phyloP scores from a whole-genome alignment of 2,329 filamentous ascomycete species.

The Ophiosphaerella herpotricha region DNA sequence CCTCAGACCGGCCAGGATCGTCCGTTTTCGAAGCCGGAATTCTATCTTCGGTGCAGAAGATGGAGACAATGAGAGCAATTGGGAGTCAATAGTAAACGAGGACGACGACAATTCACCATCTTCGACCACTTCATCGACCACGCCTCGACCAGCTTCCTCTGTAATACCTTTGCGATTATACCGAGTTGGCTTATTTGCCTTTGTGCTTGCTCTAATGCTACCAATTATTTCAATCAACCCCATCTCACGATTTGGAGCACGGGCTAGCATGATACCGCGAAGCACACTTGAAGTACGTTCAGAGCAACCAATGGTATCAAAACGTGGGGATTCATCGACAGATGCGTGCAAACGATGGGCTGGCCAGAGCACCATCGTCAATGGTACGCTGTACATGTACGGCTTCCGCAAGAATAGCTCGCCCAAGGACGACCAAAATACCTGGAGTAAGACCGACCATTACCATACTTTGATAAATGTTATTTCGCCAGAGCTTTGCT shows the following conservation, averaged over 20 bases:
- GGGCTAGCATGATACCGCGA: conserved; percentile 30
- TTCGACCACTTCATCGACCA: conserved; percentile 1
- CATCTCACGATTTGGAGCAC: conserved; percentile 30
- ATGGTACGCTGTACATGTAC: conserved; percentile 77
- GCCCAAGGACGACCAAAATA: conserved; percentile 63
- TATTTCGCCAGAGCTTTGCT: neutral
- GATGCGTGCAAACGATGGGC: conserved; percentile 46
- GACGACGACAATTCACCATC: conserved; percentile 27
- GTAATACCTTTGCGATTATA: conserved; percentile 28
- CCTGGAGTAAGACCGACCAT: conserved; percentile 65
- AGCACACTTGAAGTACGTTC: conserved; percentile 20
- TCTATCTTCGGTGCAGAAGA: conserved; percentile 28
- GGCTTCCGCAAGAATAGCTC: conserved; percentile 68
- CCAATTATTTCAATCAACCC: conserved; percentile 38
- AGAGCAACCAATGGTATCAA: conserved; percentile 21
- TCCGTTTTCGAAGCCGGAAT: conserved; percentile 41
- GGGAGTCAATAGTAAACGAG: conserved; percentile 34
- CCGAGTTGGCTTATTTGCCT: conserved; percentile 32
- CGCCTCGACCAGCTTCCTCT: conserved; percentile 1
- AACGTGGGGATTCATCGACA: conserved; percentile 37
- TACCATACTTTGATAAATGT: neutral
- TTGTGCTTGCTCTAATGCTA: conserved; percentile 40
- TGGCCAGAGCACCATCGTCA: conserved; percentile 64
- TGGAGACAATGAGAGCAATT: conserved; percentile 25
- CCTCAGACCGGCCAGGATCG: conserved; percentile 31